Evolutionary conservation across 495 filamentous ascomycete species (phyloP).

Genomic region (Penicillium cosmopolitanum): DNA sequence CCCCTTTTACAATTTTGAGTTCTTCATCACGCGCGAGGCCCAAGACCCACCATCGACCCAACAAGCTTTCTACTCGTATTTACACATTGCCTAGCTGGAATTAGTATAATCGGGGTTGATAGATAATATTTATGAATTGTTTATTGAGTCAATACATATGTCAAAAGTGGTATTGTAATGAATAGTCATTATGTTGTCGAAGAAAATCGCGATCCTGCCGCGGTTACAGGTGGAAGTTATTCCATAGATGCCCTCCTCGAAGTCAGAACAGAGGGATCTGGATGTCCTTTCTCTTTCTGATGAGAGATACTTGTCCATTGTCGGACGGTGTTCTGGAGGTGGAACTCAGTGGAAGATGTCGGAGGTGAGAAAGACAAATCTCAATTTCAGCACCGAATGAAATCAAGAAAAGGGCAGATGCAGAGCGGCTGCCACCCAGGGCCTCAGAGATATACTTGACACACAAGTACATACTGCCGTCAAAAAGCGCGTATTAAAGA

Average conservation of each 20-base stretch:
- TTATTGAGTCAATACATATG: neutral
- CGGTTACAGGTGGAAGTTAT: neutral
- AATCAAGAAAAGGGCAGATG: too few species aligned
- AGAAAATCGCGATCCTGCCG: slow-evolving; percentile 35
- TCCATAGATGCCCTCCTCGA: neutral
- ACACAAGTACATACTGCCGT: too few species aligned
- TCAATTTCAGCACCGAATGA: too few species aligned
- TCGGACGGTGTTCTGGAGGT: too few species aligned
- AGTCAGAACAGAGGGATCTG: neutral
- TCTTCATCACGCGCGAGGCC: neutral
- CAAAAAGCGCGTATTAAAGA: too few species aligned
- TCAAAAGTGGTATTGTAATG: neutral
- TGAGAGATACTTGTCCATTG: neutral
- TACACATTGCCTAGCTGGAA: neutral
- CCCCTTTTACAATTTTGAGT: neutral
- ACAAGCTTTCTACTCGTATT: neutral
- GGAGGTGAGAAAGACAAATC: too few species aligned
- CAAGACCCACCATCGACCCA: neutral
- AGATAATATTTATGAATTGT: neutral
- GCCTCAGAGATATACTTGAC: too few species aligned
- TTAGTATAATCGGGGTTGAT: too few species aligned
- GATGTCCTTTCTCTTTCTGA: neutral
- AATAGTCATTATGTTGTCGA: neutral
- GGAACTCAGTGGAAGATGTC: too few species aligned
- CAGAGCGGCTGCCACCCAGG: too few species aligned